Evolutionary conservation across 1,284 basidiomycete genomes (phyloP).

Genomic region (Mycosarcoma maydis): DNA sequence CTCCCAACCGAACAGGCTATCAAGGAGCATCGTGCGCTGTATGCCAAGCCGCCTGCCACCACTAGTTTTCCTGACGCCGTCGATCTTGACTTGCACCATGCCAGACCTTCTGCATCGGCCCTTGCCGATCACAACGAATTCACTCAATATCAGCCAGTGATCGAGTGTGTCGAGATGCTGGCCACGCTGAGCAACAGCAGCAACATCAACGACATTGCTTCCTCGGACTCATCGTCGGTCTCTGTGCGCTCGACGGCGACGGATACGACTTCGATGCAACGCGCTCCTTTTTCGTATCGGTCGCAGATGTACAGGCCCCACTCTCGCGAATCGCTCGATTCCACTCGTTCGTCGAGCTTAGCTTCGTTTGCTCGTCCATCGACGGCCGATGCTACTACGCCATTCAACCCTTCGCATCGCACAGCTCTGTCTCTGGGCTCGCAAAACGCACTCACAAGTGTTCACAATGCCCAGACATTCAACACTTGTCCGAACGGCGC

Average conservation of each 20-base stretch:
- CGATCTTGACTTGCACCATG: slow-evolving; percentile 6
- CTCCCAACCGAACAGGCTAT: slow-evolving; percentile 25
- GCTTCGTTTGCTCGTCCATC: not conserved
- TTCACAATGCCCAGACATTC: not conserved
- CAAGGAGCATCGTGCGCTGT: slow-evolving; percentile 23
- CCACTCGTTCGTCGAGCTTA: slow-evolving; percentile 10
- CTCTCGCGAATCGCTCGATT: slow-evolving; percentile 17
- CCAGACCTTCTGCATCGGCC: too few species aligned
- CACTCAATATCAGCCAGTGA: too few species aligned
- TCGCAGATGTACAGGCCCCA: slow-evolving; percentile 24
- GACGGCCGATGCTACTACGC: not conserved
- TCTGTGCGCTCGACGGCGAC: slow-evolving; percentile 11
- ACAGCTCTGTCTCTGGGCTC: slow-evolving; percentile 7
- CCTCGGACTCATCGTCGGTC: too few species aligned
- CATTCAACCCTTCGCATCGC: slow-evolving; percentile 7
- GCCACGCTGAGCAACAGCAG: slow-evolving; percentile 5
- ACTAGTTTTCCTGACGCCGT: slow-evolving; percentile 12
- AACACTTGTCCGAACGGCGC: not conserved
- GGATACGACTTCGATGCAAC: slow-evolving; percentile 5
- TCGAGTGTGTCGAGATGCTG: not conserved
- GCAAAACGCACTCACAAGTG: not conserved
- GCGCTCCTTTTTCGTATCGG: slow-evolving; percentile 29
- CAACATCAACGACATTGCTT: slow-evolving; percentile 2
- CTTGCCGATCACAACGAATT: too few species aligned
- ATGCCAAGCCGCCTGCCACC: slow-evolving; percentile 10